Evolutionary conservation across 306 rosid species (phyloP).

Genomic region (Phaseolus lunatus): DNA sequence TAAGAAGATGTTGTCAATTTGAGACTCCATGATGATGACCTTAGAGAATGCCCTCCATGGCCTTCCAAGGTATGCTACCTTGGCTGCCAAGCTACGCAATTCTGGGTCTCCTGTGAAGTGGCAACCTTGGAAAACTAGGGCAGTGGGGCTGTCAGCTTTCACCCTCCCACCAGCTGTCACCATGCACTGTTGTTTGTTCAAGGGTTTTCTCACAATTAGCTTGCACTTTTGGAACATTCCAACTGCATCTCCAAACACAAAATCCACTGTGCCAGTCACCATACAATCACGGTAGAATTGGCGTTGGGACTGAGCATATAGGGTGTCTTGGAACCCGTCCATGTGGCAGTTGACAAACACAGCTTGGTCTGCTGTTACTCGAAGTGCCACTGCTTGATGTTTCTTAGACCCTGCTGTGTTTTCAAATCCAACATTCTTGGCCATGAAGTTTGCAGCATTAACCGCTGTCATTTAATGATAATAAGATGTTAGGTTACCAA

Average conservation of each 20-base stretch:
- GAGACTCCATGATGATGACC: slow-evolving; percentile 63
- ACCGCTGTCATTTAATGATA: slow-evolving; percentile 48
- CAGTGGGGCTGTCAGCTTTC: slow-evolving; percentile 44
- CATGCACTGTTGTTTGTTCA: slow-evolving; percentile 49
- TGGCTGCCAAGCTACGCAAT: background rate
- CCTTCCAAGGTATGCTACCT: slow-evolving; percentile 63
- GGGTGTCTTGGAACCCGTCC: slow-evolving; percentile 61
- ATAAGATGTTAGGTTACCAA: background rate
- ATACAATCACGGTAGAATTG: slow-evolving; percentile 66
- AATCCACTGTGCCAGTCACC: slow-evolving; percentile 56
- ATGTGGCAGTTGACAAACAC: slow-evolving; percentile 53
- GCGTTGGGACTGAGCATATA: slow-evolving; percentile 51
- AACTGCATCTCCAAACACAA: slow-evolving; percentile 56
- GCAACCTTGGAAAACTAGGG: slow-evolving; percentile 62
- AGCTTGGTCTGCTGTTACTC: slow-evolving; percentile 55
- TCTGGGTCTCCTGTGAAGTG: slow-evolving; percentile 50
- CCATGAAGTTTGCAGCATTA: slow-evolving; percentile 67
- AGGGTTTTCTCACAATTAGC: slow-evolving; percentile 56
- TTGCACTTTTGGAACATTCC: slow-evolving; percentile 69
- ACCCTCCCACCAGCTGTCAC: slow-evolving; percentile 72
- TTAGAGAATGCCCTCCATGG: slow-evolving; percentile 72
- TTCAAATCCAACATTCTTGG: slow-evolving; percentile 61
- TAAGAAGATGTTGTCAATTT: slow-evolving; percentile 51
- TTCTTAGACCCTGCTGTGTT: slow-evolving; percentile 61
- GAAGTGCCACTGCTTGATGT: slow-evolving; percentile 62